These are phyloP conservation scores for Craterostigma plantagineum DNA, from an alignment of 257 asterid genomes.

Conservation along the genomic window DNA sequence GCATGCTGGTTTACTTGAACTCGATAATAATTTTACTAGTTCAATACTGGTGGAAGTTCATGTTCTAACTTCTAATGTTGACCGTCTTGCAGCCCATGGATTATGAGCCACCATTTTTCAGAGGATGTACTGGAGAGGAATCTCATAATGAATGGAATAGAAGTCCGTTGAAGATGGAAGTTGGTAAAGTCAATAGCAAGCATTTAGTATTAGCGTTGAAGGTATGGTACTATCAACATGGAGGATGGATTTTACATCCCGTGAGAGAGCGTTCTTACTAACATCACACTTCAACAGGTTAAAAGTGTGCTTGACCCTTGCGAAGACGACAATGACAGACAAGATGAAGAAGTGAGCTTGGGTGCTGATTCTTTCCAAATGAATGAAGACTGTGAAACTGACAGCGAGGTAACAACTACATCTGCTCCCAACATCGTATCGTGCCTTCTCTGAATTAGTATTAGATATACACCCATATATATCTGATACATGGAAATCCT, in stretches of 20 bases:
- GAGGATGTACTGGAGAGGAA: constrained; percentile 79
- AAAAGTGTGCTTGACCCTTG: constrained; percentile 93
- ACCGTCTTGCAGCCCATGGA: constrained; percentile 65
- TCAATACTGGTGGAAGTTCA: constrained; percentile 3
- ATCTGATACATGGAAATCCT: constrained; percentile 1
- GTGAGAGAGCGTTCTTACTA: constrained; percentile 2
- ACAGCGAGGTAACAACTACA: constrained; percentile 39
- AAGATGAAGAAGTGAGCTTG: constrained; percentile 41
- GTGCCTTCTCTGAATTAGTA: no score
- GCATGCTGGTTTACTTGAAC: background rate
- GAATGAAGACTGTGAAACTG: constrained; percentile 40
- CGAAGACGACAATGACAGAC: constrained; percentile 62
- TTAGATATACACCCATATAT: no score
- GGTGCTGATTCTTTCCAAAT: constrained; percentile 39
- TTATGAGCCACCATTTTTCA: constrained; percentile 90
- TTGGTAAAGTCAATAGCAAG: constrained; percentile 82
- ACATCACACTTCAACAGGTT: constrained; percentile 31
- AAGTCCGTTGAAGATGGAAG: constrained; percentile 77
- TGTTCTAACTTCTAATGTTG: background rate
- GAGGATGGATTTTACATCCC: constrained; percentile 6
- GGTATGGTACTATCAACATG: constrained; percentile 22
- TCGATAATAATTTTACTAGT: constrained; percentile 3
- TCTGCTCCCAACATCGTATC: no score
- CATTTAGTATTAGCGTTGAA: constrained; percentile 72
- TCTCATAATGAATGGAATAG: constrained; percentile 62